Evolutionary conservation across 208 protist genomes (phyloP).

Genomic region (Leishmania turanica): DNA sequence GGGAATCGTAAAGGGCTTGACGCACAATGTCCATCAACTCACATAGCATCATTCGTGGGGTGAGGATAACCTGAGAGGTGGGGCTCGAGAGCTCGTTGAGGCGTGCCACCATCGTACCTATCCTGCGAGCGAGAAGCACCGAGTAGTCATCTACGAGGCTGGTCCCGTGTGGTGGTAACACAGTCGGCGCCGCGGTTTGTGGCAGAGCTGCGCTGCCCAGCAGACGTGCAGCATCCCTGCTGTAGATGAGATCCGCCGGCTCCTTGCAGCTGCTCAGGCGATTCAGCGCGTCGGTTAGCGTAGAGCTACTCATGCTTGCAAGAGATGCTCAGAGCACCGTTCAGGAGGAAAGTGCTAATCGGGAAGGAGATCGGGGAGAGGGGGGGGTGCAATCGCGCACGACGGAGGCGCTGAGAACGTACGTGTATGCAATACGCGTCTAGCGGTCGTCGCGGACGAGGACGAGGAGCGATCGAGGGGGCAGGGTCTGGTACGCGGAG

Average conservation of each 20-base stretch:
- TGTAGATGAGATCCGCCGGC: constrained; percentile 26
- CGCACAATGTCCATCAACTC: constrained; percentile 59
- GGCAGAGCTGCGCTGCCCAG: neutral
- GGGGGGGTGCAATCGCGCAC: neutral
- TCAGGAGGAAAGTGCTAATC: neutral
- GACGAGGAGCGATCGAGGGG: neutral
- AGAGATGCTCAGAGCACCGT: neutral
- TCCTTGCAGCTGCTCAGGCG: constrained; percentile 21
- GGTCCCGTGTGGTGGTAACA: neutral
- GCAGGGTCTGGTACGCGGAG: neutral
- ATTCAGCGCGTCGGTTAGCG: constrained; percentile 4
- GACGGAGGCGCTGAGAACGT: neutral
- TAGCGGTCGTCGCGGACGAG: neutral
- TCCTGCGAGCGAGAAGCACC: constrained; percentile 45
- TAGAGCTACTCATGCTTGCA: constrained; percentile 3
- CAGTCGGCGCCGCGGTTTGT: neutral
- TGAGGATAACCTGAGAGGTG: constrained; percentile 29
- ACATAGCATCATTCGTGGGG: constrained; percentile 49
- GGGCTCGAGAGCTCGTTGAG: constrained; percentile 43
- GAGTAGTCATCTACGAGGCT: constrained; percentile 22
- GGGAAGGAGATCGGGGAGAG: neutral
- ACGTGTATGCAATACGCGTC: neutral
- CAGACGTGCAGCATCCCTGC: constrained; percentile 11
- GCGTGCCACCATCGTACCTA: constrained; percentile 53
- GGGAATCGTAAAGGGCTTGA: constrained; percentile 40